Percentiles rank a stretch among this genome's conserved stretches.
Conservation (phyloP, 2,329 filamentous ascomycete species). For the Alternaria triticina region DNA sequence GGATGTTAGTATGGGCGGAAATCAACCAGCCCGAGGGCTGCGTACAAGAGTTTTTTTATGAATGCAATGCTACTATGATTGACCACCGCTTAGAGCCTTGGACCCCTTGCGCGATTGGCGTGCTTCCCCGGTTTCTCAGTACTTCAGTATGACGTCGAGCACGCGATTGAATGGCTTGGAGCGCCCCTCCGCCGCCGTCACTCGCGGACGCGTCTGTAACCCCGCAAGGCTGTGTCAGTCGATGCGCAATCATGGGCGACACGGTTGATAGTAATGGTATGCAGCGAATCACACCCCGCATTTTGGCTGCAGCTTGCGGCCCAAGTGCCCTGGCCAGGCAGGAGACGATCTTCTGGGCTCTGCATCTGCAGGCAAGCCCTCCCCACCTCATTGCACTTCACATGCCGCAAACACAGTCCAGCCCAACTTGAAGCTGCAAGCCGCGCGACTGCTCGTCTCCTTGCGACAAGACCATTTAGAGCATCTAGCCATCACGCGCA, state of each 20-base stretch:
- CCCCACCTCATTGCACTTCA: slow-evolving; percentile 21
- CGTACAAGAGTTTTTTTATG: not conserved
- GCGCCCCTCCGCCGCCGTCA: slow-evolving; percentile 10
- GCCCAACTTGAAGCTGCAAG: slow-evolving; percentile 1
- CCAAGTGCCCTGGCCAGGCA: slow-evolving; percentile 21
- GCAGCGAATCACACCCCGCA: slow-evolving; percentile 31
- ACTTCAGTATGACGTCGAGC: slow-evolving; percentile 22
- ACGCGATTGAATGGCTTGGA: slow-evolving; percentile 15
- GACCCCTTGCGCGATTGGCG: slow-evolving; percentile 22
- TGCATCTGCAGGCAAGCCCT: slow-evolving; percentile 18
- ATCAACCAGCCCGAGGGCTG: not conserved
- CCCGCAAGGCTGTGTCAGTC: slow-evolving; percentile 17
- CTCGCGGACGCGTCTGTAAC: not conserved
- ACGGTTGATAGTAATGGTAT: slow-evolving; percentile 16
- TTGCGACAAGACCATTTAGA: not conserved
- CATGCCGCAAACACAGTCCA: slow-evolving; percentile 1
- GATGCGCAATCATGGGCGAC: slow-evolving; percentile 11
- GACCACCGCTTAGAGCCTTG: not conserved
- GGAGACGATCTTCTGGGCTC: slow-evolving; percentile 1
- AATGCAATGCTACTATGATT: slow-evolving; percentile 5
- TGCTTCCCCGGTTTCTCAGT: slow-evolving; percentile 3
- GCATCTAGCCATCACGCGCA: not conserved
- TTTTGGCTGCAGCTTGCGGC: slow-evolving; percentile 23
- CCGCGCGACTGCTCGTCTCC: not conserved
- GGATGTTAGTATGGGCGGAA: not conserved